These are phyloP conservation scores for Venturia asperata DNA, from an alignment of 2,329 filamentous ascomycete species.

Conservation along the genomic window DNA sequence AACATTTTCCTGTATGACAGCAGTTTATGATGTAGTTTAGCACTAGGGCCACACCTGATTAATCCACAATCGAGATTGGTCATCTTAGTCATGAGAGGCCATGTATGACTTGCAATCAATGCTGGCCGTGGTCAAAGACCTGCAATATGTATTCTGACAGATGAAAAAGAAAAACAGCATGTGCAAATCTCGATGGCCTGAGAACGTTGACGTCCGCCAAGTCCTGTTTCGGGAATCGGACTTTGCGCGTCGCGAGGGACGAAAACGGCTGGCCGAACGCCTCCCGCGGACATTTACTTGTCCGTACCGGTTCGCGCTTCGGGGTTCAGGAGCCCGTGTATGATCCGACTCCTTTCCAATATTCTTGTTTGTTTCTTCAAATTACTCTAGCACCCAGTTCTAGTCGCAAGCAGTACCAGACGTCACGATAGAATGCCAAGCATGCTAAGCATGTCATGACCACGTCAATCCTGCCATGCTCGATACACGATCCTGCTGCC, in stretches of 20 bases:
- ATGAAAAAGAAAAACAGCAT: background rate
- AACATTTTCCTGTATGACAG: background rate
- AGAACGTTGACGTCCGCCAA: background rate
- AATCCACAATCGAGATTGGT: background rate
- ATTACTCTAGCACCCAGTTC: background rate
- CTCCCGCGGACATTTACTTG: background rate
- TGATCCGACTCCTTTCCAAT: background rate
- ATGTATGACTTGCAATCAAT: background rate
- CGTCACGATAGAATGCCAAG: background rate
- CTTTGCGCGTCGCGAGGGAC: background rate
- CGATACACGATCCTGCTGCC: slow-evolving; percentile 77
- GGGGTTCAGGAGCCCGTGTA: background rate
- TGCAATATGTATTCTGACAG: background rate
- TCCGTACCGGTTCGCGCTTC: background rate
- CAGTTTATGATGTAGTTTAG: background rate
- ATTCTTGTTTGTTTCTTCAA: background rate
- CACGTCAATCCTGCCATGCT: slow-evolving; percentile 63
- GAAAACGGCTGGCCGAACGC: background rate
- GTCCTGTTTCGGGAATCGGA: background rate
- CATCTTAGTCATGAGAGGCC: background rate
- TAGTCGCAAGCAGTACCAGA: background rate
- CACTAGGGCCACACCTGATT: background rate
- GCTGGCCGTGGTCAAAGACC: background rate
- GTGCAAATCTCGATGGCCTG: background rate
- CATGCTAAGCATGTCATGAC: background rate